Conservation (phyloP, 108 stramenopile genomes). For the Skeletonema grethae region DNA sequence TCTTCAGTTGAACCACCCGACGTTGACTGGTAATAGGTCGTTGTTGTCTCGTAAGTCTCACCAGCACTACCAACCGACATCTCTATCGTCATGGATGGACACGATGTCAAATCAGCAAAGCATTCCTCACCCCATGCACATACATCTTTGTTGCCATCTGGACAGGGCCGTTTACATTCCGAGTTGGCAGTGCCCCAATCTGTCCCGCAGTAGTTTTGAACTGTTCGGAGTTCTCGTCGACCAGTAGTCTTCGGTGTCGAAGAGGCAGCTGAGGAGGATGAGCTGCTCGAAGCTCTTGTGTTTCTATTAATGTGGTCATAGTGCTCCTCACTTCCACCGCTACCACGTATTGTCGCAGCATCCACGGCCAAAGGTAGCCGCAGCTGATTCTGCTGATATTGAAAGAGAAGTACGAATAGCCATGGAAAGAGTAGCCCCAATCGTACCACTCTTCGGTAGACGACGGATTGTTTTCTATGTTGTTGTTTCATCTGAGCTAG, state of each 20-base stretch:
- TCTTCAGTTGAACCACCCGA: not conserved
- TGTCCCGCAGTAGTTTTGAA: not conserved
- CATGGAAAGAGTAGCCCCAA: slow-evolving; percentile 3
- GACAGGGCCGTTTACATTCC: not conserved
- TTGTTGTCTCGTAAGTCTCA: not conserved
- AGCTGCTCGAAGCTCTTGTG: not conserved
- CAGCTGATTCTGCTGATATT: not conserved
- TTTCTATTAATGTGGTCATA: not conserved
- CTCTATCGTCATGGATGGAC: slow-evolving; percentile 5
- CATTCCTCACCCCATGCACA: slow-evolving; percentile 3
- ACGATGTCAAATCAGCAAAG: slow-evolving; percentile 2
- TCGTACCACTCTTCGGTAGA: not conserved
- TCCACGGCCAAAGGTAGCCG: not conserved
- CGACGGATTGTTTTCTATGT: not conserved
- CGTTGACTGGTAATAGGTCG: not conserved
- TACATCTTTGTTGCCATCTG: not conserved
- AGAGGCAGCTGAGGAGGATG: not conserved
- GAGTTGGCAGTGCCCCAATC: not conserved
- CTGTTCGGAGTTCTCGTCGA: not conserved
- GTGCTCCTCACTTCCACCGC: not conserved
- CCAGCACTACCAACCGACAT: not conserved
- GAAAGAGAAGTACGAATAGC: not conserved
- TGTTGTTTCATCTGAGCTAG: not conserved
- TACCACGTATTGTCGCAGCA: not conserved
- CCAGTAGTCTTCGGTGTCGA: not conserved